These are phyloP conservation scores for Pseudogymnoascus sp. DNA, from an alignment of 2,329 filamentous ascomycete genomes.

Conservation along the genomic window DNA sequence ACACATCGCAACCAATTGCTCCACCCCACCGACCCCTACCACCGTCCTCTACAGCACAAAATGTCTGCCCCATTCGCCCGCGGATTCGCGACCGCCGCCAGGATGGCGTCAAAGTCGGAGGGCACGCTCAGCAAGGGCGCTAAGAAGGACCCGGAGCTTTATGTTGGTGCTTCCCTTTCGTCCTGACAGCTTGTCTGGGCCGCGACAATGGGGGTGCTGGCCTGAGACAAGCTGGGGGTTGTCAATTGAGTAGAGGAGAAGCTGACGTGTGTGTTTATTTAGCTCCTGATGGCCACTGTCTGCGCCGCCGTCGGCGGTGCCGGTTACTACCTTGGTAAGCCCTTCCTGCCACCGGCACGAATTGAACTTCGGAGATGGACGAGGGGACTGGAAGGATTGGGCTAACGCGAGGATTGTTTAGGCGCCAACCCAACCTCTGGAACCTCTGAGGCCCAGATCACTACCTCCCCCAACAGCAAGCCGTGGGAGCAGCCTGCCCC, in stretches of 20 bases:
- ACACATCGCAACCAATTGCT: not conserved
- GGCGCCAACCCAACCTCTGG: constrained; percentile 78
- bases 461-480: constrained; percentile 69
- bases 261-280: constrained; percentile 13
- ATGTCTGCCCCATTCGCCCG: constrained; percentile 27
- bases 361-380: not conserved
- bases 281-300: constrained; percentile 93
- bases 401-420: constrained; percentile 28
- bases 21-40: not conserved
- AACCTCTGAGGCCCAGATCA: constrained; percentile 71
- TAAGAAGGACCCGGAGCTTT: constrained; percentile 66
- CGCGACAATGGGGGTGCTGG: not conserved
- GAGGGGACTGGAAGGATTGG: not conserved
- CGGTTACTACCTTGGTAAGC: constrained; percentile 76
- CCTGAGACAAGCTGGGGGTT: not conserved
- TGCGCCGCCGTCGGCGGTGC: constrained; percentile 77
- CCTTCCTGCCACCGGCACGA: constrained; percentile 10
- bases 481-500: constrained; percentile 71
- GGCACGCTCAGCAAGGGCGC: constrained; percentile 52
- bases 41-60: constrained; percentile 2
- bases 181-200: not conserved
- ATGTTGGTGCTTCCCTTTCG: constrained; percentile 39
- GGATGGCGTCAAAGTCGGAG: constrained; percentile 31
- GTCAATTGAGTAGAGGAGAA: not conserved
- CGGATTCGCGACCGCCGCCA: constrained; percentile 29